A percentile compares a stretch with the other conserved stretches of the same genome.
These are phyloP conservation scores for Clathrospora elynae DNA, from an alignment of 2,329 filamentous ascomycete species.

Conservation along the genomic window DNA sequence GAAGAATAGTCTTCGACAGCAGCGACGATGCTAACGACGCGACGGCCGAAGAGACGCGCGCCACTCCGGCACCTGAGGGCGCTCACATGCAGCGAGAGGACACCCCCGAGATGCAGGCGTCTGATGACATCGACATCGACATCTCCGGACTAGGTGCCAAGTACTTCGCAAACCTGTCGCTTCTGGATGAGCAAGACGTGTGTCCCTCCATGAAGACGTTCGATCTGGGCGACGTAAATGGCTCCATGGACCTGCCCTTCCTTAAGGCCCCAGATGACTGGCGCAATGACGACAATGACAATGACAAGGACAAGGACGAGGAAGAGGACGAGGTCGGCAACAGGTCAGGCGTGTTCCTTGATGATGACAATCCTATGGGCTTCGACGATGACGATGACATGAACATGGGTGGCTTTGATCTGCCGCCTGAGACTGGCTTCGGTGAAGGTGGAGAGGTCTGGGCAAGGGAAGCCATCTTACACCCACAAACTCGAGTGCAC, in stretches of 20 bases:
- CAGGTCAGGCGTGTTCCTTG: conserved; percentile 80
- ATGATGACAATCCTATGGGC: conserved; percentile 81
- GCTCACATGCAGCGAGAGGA: conserved; percentile 43
- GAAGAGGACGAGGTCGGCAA: conserved; percentile 59
- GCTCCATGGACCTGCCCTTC: conserved; percentile 87
- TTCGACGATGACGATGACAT: conserved; percentile 72
- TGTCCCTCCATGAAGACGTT: conserved; percentile 95
- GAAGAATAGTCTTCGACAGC: conserved; percentile 96
- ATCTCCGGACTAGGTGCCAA: conserved; percentile 72
- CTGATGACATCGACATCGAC: conserved; percentile 75
- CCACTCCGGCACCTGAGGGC: conserved; percentile 52
- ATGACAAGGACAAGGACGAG: conserved; percentile 60
- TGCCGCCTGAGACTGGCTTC: conserved; percentile 75
- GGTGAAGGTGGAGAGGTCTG: conserved; percentile 95
- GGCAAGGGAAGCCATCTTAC: conserved; percentile 85
- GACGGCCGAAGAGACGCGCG: conserved; percentile 52
- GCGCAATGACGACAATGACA: conserved; percentile 65
- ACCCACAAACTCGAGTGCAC: conserved; percentile 83
- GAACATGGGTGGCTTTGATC: conserved; percentile 65
- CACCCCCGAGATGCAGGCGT: conserved; percentile 45
- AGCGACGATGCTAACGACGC: conserved; percentile 78
- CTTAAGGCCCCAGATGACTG: conserved; percentile 87
- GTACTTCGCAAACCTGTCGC: conserved; percentile 82
- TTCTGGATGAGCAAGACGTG: conserved; percentile 83
- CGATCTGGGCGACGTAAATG: conserved; percentile 84